Percentiles rank a stretch among this genome's conserved stretches.
Conservation (phyloP, 1,139 yeast species). For the Yamadazyma friedrichii region DNA sequence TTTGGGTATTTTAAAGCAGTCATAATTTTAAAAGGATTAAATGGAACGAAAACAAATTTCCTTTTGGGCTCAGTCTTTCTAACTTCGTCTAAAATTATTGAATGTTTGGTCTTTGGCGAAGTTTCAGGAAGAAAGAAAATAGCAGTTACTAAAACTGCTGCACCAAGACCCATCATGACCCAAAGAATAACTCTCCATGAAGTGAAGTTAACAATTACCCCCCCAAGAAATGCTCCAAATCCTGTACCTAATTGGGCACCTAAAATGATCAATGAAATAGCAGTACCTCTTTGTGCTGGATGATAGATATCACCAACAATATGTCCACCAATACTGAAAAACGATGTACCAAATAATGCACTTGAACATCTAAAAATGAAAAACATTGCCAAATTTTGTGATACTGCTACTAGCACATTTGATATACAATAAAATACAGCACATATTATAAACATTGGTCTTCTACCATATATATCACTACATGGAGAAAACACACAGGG, state of each 20-base stretch:
- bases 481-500: conserved; percentile 50
- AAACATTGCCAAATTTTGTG: conserved; percentile 51
- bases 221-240: conserved; percentile 48
- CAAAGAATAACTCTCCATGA: conserved; percentile 53
- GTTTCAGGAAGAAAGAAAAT: conserved; percentile 43
- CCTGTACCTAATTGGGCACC: conserved; percentile 52
- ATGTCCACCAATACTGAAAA: conserved; percentile 47
- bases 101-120: conserved; percentile 24
- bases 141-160: conserved; percentile 24
- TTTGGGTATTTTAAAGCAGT: conserved; percentile 40
- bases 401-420: conserved; percentile 39
- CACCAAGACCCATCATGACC: conserved; percentile 43
- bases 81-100: conserved; percentile 15
- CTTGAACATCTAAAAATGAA: conserved; percentile 43
- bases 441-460: conserved; percentile 39
- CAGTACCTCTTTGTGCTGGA: conserved; percentile 47
- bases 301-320: conserved; percentile 45
- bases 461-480: conserved; percentile 50
- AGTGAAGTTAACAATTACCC: conserved; percentile 45
- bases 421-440: conserved; percentile 29
- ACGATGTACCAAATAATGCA: conserved; percentile 54
- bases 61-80: conserved; percentile 24
- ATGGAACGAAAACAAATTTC: conserved; percentile 37
- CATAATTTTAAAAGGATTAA: conserved; percentile 44
- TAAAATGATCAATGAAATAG: conserved; percentile 41